These are phyloP conservation scores for Pisolithus microcarpus DNA, from an alignment of 768 basidiomycete species.

Conservation along the genomic window DNA sequence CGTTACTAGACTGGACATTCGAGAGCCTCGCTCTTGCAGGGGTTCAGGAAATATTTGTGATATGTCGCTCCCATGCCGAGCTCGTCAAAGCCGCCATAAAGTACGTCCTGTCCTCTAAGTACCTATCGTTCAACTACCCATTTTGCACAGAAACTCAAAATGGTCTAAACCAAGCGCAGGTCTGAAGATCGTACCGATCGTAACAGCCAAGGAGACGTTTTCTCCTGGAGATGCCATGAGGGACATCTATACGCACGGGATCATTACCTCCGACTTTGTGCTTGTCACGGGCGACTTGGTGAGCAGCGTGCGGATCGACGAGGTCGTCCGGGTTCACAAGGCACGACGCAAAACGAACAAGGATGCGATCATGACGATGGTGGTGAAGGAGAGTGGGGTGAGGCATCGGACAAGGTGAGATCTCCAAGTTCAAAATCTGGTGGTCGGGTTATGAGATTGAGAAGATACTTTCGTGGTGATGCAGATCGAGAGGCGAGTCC, in stretches of 20 bases:
- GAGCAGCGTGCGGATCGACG: slow-evolving; percentile 86
- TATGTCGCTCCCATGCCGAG: slow-evolving; percentile 86
- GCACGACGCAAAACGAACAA: slow-evolving; percentile 80
- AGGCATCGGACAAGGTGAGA: slow-evolving; percentile 67
- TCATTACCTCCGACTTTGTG: slow-evolving; percentile 87
- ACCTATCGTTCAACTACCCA: background rate
- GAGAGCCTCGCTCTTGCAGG: slow-evolving; percentile 92
- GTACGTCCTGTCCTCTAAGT: slow-evolving; percentile 34
- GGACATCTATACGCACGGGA: slow-evolving; percentile 85
- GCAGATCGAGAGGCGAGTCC: slow-evolving; percentile 64
- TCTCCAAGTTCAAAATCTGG: background rate
- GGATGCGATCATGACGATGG: slow-evolving; percentile 96
- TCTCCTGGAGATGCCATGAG: slow-evolving; percentile 90
- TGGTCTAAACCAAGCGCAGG: slow-evolving; percentile 77
- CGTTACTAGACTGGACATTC: slow-evolving; percentile 92
- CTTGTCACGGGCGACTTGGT: slow-evolving; percentile 89
- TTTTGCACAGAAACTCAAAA: slow-evolving; percentile 56
- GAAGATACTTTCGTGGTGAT: background rate
- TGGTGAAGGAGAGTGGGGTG: slow-evolving; percentile 72
- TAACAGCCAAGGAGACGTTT: slow-evolving; percentile 80
- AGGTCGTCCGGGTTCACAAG: slow-evolving; percentile 84
- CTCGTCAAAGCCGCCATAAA: slow-evolving; percentile 79
- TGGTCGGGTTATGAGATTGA: slow-evolving; percentile 4
- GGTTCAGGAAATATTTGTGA: slow-evolving; percentile 92
- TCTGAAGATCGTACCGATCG: slow-evolving; percentile 77